Evolutionary conservation across 2,329 filamentous ascomycete species (phyloP), one percentile per base, ranked within the genome.

Genomic region (Fusarium secorum): DNA sequence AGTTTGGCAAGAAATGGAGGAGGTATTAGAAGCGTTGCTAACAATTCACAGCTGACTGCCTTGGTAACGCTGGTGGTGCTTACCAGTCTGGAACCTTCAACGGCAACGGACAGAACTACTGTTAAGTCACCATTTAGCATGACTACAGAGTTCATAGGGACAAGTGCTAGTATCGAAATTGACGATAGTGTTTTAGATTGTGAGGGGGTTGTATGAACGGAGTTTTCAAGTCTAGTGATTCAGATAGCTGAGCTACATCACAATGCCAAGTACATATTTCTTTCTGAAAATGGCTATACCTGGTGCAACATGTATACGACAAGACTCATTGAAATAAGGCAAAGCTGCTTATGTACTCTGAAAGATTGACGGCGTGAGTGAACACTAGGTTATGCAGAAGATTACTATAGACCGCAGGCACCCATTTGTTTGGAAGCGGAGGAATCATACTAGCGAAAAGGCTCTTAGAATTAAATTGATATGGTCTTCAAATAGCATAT

Each of bases 61-160:
- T 70, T 14, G 68, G 68, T 4, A 70, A 70, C n/a, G 52, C 67
- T 11, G 39, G 38, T 4, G 67, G 68, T 24, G 67, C 68, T 26
- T 70, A 70, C 35, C 68, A 70, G 22, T 4, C 67, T 26, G 68
- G 68, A 13, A 63, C 24, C 11, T 70, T 70, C 17, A 66, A 26
- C 13, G 62, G 67, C 2, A 70, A 70, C n/a, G 67, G 67, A 11
- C 67, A 71, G 39, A 65, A 64, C 60, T 2, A 3, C 15, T 65
- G 62, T 20, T 65, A 58, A 64, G 20, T n/a, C 2, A 7, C 13
- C 17, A 14, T 9, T n/a, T 33, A 22, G 24, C 7, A 45, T 33
- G 17, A 8, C 26, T 11, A 7, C 4, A 11, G 13, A 20, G 17
- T 7, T 7, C 3, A 13, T 20, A 2, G n/a, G n/a, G 8, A 6